Percentiles rank a stretch among this genome's conserved stretches.
phyloP scores from a whole-genome alignment of 169 alveolate species.

The Eimeria tenella region DNA sequence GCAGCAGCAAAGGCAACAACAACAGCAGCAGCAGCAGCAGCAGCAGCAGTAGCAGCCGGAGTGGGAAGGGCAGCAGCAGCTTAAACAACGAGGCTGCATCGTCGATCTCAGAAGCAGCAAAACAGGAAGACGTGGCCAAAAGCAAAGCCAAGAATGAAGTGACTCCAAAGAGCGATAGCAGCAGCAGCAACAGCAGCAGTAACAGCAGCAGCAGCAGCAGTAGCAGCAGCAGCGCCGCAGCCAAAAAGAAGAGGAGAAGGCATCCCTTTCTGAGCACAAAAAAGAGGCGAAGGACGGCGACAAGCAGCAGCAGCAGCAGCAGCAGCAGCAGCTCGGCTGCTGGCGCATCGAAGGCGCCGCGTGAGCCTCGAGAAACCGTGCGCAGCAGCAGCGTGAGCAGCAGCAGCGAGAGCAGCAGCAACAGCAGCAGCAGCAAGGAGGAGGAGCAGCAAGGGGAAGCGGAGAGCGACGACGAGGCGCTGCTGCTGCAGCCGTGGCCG shows the following conservation, averaged over 20 bases:
- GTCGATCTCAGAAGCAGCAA: background rate
- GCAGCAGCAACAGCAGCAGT: slow-evolving; percentile 18
- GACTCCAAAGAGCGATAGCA: background rate
- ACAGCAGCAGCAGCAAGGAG: slow-evolving; percentile 33
- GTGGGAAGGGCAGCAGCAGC: slow-evolving; percentile 24
- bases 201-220: slow-evolving; percentile 55
- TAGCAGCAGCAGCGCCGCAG: background rate
- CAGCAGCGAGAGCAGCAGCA: slow-evolving; percentile 44
- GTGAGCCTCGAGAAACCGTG: background rate
- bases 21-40: slow-evolving; percentile 11
- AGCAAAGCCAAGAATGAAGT: background rate
- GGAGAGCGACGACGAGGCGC: slow-evolving; percentile 30
- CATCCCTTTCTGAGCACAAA: slow-evolving; percentile 16
- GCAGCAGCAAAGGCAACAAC: background rate
- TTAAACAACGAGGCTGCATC: background rate
- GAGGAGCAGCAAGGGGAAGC: slow-evolving; percentile 26
- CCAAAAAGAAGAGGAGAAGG: slow-evolving; percentile 28
- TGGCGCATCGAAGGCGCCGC: background rate
- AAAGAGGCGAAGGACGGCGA: slow-evolving; percentile 21
- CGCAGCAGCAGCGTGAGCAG: slow-evolving; percentile 33
- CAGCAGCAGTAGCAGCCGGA: slow-evolving; percentile 43
- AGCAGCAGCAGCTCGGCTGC: background rate
- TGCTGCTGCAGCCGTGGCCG: slow-evolving; percentile 65
- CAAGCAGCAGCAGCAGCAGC: slow-evolving; percentile 39
- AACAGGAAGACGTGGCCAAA: background rate